Base-by-base conservation (phyloP, 129 eudicot species). In the Flaveria bidentis region DNA sequence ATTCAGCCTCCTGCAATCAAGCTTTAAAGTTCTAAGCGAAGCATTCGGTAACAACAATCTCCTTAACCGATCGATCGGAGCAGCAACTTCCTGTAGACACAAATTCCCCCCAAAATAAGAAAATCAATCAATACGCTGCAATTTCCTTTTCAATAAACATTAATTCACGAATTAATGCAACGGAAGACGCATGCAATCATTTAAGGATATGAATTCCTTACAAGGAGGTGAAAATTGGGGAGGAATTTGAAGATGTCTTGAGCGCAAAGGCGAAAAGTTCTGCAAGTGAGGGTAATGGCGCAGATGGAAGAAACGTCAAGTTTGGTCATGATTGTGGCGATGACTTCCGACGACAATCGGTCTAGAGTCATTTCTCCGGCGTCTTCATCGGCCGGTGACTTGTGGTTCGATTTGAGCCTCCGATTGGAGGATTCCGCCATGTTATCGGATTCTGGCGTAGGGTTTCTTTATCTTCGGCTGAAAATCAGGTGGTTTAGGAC, bases 261-360 rank as follows among this genome's bases (percentile, higher is more conserved):
- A 55, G 96, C 82, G 85, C 92, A 91, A 45, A 82, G 46, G 26
- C 67, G 83, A 86, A 89, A 80, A 78, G 79, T 50, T 76, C 72
- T 84, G 87, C 89, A 91, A 44, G 97, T 91, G 67, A 91, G 80
- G 10, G 92, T 92, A 25, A 86, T 72, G 73, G 99, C 87, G 76
- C 90, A 88, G 80, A 95, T 91, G 23, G 97, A 95, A 1, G 94
- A 78, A 33, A 94, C 83, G 75, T 94, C 99, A 49, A 94, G 88
- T 76, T 94, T 94, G 2, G 87, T 76, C 85, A 94, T 82, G 26
- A 94, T 87, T 15, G 97, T 82, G 22, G 88, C 92, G 9, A 91
- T 58, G 17, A 94, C 47, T 23, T 93, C 97, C n/a, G 86, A 16
- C 0, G 99, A 94, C 0, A 94, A 87, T 6, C 72, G 87, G 60